Base-by-base conservation (phyloP, 1,284 basidiomycete genomes). In the Ustilago xerochloae region DNA sequence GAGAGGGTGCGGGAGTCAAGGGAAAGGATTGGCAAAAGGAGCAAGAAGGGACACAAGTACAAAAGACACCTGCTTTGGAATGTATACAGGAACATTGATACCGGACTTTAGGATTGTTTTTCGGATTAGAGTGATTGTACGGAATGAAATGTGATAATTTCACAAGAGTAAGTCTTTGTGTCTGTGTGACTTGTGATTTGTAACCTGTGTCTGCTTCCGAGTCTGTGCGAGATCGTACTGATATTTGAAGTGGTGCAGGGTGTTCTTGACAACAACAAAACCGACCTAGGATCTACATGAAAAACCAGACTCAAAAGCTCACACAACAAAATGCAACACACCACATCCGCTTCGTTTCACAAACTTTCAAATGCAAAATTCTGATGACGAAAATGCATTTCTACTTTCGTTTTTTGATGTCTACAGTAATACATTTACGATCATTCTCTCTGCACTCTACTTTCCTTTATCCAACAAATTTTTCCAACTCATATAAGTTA, bases 41-140 rank as follows among this genome's bases (percentile, higher is more conserved):
- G 12, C 13, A 24, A 10, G 26, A 9, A 35, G 41, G 20, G 22
- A 46, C 41, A 12, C 30, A 22, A 45, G 28, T 30, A 4, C 41
- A 45, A 48, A 46, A 58, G 13, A 58, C 35, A 4, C 35, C 54
- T 2, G 51, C 32, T 20, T 45, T 71, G 45, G 55, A 65, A 24
- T 63, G 68, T 43, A 71, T 71, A 28, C 39, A 65, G 22, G 68
- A 71, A 63, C 50, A 66, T 35, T 66, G 39, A 63, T 32, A n/a
- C n/a, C 47, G 18, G 35, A 38, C n/a, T n/a, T 38, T 16, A 7
- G 20, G 20, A 43, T 8, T 43, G 41, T 22, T 22, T 20, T 43
- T 22, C 9, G 16, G 9, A 35, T 35, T 35, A 35, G 8, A 9
- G 33, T 35, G 16, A 9, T 35, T 35, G 33, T 16, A 9, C 33